phyloP scores from a whole-genome alignment of 2,329 filamentous ascomycete species.

The Didymella pomorum region DNA sequence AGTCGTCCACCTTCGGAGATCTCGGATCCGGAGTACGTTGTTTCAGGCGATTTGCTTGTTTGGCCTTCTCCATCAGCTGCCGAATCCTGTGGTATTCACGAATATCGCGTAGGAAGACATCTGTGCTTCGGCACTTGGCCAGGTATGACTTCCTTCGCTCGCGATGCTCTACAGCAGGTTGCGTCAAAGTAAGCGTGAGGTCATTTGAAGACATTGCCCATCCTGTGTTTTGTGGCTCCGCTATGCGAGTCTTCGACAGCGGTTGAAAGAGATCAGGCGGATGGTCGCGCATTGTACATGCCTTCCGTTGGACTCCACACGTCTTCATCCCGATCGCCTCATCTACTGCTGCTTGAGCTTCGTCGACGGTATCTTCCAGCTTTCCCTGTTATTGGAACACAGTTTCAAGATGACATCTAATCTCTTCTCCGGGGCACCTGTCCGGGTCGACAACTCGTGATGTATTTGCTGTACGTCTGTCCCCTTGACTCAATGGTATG shows the following conservation, averaged over 20 bases:
- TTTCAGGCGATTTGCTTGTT: not conserved
- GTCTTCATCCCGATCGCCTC: not conserved
- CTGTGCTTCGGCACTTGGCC: conserved; percentile 1
- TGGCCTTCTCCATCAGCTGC: not conserved
- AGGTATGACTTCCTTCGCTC: not conserved
- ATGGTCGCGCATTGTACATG: conserved; percentile 1
- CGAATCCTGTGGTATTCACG: not conserved
- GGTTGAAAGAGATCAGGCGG: not conserved
- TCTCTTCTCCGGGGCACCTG: not conserved
- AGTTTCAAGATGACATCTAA: not conserved
- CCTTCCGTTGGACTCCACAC: not conserved
- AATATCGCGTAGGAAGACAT: conserved; percentile 1
- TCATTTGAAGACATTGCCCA: not conserved
- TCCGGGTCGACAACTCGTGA: not conserved
- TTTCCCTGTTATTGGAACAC: not conserved
- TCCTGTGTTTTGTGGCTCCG: not conserved
- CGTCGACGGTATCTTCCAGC: not conserved
- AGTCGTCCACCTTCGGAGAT: not conserved
- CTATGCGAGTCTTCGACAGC: not conserved
- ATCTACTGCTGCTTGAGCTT: not conserved
- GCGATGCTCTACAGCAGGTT: not conserved
- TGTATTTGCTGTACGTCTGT: not conserved
- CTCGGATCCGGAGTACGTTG: not conserved
- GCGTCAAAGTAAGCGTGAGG: not conserved
- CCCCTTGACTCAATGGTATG: not conserved